Percentiles rank a stretch among this genome's conserved stretches.
These are phyloP conservation scores for Saturnispora gosingensis DNA, from an alignment of 805 yeast genomes.

Conservation along the genomic window DNA sequence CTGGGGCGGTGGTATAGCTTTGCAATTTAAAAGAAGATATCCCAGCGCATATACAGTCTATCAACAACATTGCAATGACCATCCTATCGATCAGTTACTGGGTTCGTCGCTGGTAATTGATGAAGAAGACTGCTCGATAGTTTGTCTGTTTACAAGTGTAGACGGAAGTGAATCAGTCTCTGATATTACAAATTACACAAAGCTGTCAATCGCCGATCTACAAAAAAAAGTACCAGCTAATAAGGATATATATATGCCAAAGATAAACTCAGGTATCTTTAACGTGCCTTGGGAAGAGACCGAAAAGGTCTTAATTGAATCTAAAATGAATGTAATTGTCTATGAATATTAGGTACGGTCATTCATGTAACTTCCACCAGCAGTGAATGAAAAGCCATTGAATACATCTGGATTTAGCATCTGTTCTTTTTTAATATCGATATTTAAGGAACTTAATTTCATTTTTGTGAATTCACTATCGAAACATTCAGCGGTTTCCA, in stretches of 20 bases:
- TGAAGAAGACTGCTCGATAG: conserved; percentile 34
- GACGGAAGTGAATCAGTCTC: conserved; percentile 31
- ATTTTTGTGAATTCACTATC: conserved; percentile 64
- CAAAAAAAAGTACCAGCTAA: conserved; percentile 27
- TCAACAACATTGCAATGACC: conserved; percentile 31
- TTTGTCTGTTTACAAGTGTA: conserved; percentile 67
- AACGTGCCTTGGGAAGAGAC: conserved; percentile 72
- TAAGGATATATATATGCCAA: conserved; percentile 49
- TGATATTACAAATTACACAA: conserved; percentile 45
- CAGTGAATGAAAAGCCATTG: conserved; percentile 38
- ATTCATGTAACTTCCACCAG: conserved; percentile 31
- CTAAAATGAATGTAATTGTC: conserved; percentile 34
- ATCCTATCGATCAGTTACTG: conserved; percentile 29
- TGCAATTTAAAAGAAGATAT: conserved; percentile 40
- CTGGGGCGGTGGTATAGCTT: conserved; percentile 86
- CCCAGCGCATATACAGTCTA: conserved; percentile 51
- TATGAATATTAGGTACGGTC: conserved; percentile 30
- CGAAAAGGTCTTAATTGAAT: conserved; percentile 37
- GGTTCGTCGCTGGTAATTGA: conserved; percentile 48
- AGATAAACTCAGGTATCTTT: conserved; percentile 74
- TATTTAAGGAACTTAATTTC: conserved; percentile 24
- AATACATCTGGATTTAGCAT: conserved; percentile 20
- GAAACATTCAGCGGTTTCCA: conserved; percentile 69
- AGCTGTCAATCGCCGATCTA: conserved; percentile 39
- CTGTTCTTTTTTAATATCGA: neutral